Percentiles rank a stretch among this genome's conserved stretches.
Evolutionary conservation across 1,284 basidiomycete genomes (phyloP).

Genomic region (Tylopilus sp.): DNA sequence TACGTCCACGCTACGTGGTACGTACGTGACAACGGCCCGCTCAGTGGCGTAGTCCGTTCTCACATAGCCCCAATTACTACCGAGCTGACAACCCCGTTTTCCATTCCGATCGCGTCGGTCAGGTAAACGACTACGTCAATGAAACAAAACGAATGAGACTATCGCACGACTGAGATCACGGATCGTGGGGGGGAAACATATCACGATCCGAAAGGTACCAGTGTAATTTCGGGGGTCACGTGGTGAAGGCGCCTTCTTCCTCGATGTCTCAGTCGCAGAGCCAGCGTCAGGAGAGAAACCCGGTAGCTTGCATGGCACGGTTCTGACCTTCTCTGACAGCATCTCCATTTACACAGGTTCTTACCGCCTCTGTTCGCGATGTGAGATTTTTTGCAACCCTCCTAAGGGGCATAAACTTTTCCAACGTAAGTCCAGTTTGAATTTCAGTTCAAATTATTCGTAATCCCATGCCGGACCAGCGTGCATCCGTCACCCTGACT

Average conservation of each 20-base stretch:
- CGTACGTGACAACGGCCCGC: too few species aligned
- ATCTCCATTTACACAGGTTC: conserved; percentile 58
- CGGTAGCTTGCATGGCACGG: conserved; percentile 26
- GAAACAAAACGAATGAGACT: too few species aligned
- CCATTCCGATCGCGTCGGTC: too few species aligned
- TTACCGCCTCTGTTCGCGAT: conserved; percentile 82
- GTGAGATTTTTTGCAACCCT: conserved; percentile 81
- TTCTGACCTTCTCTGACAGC: conserved; percentile 5
- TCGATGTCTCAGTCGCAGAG: conserved; percentile 28
- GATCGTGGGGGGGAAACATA: too few species aligned
- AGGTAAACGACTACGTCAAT: too few species aligned
- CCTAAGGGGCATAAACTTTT: conserved; percentile 83
- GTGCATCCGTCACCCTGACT: conserved; percentile 82
- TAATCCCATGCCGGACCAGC: conserved; percentile 53
- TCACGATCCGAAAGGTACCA: too few species aligned
- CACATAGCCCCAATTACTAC: not conserved
- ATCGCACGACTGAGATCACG: too few species aligned
- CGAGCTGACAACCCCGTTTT: too few species aligned
- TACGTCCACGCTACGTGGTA: too few species aligned
- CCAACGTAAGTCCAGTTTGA: conserved; percentile 63
- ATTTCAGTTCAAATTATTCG: conserved; percentile 11
- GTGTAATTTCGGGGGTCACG: not conserved
- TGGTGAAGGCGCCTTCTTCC: not conserved
- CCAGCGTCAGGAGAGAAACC: conserved; percentile 29
- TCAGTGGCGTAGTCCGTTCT: too few species aligned